Evolutionary conservation across 495 filamentous ascomycete species (phyloP).

Genomic region (Penicillium ochrochloron): DNA sequence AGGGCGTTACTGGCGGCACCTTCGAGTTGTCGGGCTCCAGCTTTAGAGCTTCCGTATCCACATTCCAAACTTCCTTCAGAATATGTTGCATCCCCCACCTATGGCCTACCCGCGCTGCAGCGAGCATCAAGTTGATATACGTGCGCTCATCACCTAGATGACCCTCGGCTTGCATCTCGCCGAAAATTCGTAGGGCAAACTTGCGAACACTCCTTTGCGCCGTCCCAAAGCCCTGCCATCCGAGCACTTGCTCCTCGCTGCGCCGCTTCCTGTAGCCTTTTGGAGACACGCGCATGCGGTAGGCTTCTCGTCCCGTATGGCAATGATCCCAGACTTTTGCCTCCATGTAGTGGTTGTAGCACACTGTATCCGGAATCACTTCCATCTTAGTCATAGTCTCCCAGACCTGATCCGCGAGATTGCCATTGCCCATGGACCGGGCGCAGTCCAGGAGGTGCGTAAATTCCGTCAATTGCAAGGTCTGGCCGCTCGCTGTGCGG

Average conservation of each 20-base stretch:
- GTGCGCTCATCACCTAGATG: slow-evolving; percentile 56
- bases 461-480: slow-evolving; percentile 54
- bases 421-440: slow-evolving; percentile 48
- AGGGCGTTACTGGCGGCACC: slow-evolving; percentile 35
- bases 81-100: slow-evolving; percentile 48
- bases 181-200: slow-evolving; percentile 45
- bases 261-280: slow-evolving; percentile 37
- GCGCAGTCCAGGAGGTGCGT: slow-evolving; percentile 61
- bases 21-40: slow-evolving; percentile 28
- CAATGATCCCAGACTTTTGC: slow-evolving; percentile 49
- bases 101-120: slow-evolving; percentile 60
- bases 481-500: slow-evolving; percentile 32
- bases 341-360: slow-evolving; percentile 63
- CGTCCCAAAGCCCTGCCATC: slow-evolving; percentile 43
- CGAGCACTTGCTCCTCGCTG: slow-evolving; percentile 17
- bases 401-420: slow-evolving; percentile 58
- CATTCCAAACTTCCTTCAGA: slow-evolving; percentile 60
- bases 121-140: slow-evolving; percentile 60
- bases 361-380: slow-evolving; percentile 51
- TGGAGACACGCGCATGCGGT: slow-evolving; percentile 48
- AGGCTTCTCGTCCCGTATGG: slow-evolving; percentile 40
- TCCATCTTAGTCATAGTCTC: slow-evolving; percentile 42
- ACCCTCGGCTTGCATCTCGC: slow-evolving; percentile 55
- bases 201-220: slow-evolving; percentile 38
- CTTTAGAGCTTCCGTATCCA: slow-evolving; percentile 55